Conservation (phyloP, 495 filamentous ascomycete genomes). For the Hypomontagnella monticulosa region DNA sequence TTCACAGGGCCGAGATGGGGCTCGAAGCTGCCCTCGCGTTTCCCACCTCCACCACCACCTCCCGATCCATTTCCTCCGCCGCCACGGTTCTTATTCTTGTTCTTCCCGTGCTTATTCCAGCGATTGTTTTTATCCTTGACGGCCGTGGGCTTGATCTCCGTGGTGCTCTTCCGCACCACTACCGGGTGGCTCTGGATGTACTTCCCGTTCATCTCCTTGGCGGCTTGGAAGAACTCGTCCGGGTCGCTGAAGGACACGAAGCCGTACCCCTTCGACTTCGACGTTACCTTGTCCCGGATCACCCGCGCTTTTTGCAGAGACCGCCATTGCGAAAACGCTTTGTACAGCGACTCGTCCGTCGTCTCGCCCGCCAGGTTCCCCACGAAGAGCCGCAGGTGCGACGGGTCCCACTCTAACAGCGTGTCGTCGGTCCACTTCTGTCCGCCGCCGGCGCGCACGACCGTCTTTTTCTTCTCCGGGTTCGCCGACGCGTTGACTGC, state of each 20-base stretch:
- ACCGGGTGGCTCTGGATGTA: conserved; percentile 98
- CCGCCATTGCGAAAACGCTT: conserved; percentile 89
- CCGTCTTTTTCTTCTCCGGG: conserved; percentile 70
- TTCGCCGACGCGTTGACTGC: conserved; percentile 56
- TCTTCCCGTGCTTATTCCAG: conserved; percentile 46
- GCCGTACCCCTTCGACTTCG: conserved; percentile 93
- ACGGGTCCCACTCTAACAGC: conserved; percentile 94
- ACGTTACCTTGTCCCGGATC: conserved; percentile 93
- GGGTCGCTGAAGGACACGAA: conserved; percentile 96
- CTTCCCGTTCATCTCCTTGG: conserved; percentile 98
- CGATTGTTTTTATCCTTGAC: conserved; percentile 54
- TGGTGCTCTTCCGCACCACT: conserved; percentile 82
- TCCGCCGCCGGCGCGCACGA: conserved; percentile 86
- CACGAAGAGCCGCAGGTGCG: conserved; percentile 93
- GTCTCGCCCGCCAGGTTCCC: conserved; percentile 99
- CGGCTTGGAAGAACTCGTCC: conserved; percentile 94
- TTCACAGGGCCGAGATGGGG: conserved; percentile 59
- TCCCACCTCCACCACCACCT: conserved; percentile 29
- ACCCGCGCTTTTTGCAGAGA: conserved; percentile 93
- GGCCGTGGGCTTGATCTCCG: conserved; percentile 80
- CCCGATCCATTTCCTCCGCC: conserved; percentile 48
- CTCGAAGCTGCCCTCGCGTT: conserved; percentile 50
- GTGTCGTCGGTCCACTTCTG: conserved; percentile 87
- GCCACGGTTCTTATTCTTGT: conserved; percentile 48
- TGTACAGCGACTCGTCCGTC: conserved; percentile 92